Evolutionary conservation across 371 early-diverging fungal genomes (phyloP), one percentile per base, ranked within the genome.

Genomic region (Funneliformis caledonium): DNA sequence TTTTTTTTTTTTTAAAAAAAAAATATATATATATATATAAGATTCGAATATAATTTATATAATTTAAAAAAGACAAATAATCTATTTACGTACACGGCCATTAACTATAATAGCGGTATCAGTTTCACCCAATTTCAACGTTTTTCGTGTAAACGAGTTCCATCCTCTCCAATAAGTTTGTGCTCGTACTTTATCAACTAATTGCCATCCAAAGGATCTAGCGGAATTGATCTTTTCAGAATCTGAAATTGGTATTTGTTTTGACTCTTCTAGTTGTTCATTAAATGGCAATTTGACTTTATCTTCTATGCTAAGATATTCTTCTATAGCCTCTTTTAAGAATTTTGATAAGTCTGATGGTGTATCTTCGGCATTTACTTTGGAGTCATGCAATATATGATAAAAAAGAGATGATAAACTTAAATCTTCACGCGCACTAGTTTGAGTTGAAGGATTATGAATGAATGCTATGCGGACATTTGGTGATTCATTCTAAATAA

Each of bases 71-170:
- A 67, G 31, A 42, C 8, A 37, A 1, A 26, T 70, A 70, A 37
- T 12, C 37, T 10, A 67, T 75, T 81, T 65, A 64, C 88, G 76
- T 85, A 89, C 89, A 69, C 90, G 80, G 60, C 90, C 90, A 60
- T 91, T 91, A 12, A 89, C 84, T n/a, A 89, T 67, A 52, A 90
- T 81, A 31, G 69, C 78, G 3, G 82, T 72, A 2, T 85, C 83
- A 22, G 84, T 85, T 31, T 59, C 43, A 11, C 19, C 12, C 14
- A 67, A 22, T 78, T 70, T 47, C 14, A 50, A n/a, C 12, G 10
- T 22, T 33, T 81, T 62, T 80, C 67, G 65, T 72, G 68, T 37
- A 85, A 70, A 12, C 62, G 78, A 19, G 42, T 61, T 14, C 42
- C 33, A 48, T 85, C 72, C 10, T 80, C 60, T 4, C 78, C 73